Conservation (phyloP, 176 grass and related monocot genomes). For the Avena sativa region DNA sequence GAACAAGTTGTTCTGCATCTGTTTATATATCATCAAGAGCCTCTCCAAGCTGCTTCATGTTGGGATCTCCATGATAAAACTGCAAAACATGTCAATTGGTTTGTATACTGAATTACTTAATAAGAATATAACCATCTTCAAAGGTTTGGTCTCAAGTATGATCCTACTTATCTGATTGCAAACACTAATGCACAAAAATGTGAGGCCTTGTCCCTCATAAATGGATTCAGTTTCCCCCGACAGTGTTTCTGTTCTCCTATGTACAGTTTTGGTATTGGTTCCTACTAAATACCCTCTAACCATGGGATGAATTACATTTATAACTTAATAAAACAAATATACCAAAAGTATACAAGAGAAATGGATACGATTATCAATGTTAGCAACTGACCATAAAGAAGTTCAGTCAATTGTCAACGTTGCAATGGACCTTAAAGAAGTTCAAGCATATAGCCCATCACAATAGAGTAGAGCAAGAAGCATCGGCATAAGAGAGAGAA, state of each 20-base stretch:
- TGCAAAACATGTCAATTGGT: no score
- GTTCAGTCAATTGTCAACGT: not conserved
- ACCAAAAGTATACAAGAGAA: not conserved
- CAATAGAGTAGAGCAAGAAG: no score
- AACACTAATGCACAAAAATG: not conserved
- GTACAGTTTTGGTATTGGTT: not conserved
- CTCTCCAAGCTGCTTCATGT: no score
- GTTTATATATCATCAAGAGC: no score
- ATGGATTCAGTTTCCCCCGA: no score
- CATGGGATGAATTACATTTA: not conserved
- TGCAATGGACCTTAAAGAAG: not conserved
- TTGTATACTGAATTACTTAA: no score
- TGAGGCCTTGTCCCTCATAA: no score
- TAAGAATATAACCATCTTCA: not conserved
- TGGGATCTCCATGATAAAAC: no score
- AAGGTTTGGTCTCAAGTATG: not conserved
- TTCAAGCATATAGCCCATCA: no score
- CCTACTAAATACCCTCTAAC: not conserved
- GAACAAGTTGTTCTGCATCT: no score
- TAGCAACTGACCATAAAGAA: not conserved
- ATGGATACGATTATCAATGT: not conserved
- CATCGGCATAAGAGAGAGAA: not conserved
- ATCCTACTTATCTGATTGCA: not conserved
- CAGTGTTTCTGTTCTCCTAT: no score
- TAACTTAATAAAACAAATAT: no score